A percentile compares a stretch with the other conserved stretches of the same genome.
These are phyloP conservation scores for Spizellomyces punctatus DNA, from an alignment of 192 early-diverging fungal species.

Conservation along the genomic window DNA sequence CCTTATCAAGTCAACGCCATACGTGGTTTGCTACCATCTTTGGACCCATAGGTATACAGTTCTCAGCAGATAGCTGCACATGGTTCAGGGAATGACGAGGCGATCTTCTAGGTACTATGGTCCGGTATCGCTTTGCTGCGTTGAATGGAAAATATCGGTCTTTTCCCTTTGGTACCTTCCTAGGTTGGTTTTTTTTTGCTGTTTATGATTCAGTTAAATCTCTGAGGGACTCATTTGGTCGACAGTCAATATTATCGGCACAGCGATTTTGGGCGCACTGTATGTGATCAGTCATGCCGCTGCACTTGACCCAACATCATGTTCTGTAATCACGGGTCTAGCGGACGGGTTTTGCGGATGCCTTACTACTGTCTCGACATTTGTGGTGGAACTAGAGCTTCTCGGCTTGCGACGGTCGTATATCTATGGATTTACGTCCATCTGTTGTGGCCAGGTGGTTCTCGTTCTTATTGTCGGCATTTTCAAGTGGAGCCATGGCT, in stretches of 20 bases:
- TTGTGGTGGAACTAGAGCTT: conserved; percentile 47
- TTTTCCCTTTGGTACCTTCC: conserved; percentile 44
- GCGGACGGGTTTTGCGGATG: conserved; percentile 69
- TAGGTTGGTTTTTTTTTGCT: conserved; percentile 12
- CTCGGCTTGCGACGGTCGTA: conserved; percentile 22
- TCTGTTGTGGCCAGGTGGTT: background rate
- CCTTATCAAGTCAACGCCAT: too few relatives aligned
- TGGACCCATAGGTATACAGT: too few relatives aligned
- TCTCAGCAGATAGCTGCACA: too few relatives aligned
- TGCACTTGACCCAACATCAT: conserved; percentile 1
- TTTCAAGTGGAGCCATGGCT: conserved; percentile 1
- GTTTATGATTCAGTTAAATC: background rate
- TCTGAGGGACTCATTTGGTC: background rate
- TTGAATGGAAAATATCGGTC: conserved; percentile 21
- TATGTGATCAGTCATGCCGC: conserved; percentile 11
- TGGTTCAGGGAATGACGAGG: too few relatives aligned
- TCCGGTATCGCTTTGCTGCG: conserved; percentile 28
- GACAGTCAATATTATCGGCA: conserved; percentile 40
- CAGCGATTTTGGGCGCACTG: conserved; percentile 25
- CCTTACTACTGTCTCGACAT: conserved; percentile 70
- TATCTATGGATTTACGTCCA: conserved; percentile 14
- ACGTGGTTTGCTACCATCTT: too few relatives aligned
- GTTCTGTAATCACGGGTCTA: conserved; percentile 35
- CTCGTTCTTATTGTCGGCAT: conserved; percentile 14
- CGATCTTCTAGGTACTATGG: conserved; percentile 24